Base-by-base conservation (phyloP, 2,329 filamentous ascomycete species). In the Aphanocladium album region DNA sequence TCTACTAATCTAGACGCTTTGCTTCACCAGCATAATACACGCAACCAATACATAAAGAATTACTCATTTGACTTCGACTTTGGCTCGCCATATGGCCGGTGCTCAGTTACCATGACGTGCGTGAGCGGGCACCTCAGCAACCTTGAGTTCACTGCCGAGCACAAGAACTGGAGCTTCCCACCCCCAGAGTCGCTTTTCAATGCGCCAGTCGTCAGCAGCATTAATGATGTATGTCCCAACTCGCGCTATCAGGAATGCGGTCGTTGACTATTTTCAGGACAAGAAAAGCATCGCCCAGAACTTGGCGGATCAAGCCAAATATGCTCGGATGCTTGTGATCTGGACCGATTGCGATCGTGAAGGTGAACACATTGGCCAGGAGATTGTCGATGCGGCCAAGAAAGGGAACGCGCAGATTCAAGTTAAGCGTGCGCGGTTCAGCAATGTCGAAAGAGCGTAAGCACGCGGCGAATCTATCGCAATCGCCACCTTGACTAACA, bases 271-370 rank as follows among this genome's bases (percentile, higher is more conserved):
- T 14, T 27, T 11, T 33, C 65, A 93, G 85, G 88, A 93, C 69
- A 96, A 93, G 70, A 87, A 87, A 68, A 77, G 82, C 1, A 89
- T 99, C 64, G 92, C 93, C 11, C 82, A 87, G 35, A 99, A 99
- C 70, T 95, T 99, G 68, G 84, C 88, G 66, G 78, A 83, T 1
- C 88, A 96, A 73, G 93, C 95, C 19, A 83, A 83, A 62, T 83
- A 83, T 70, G 82, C 87, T n/a, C 83, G 81, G 60, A 85, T 88
- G 14, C 80, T 99, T 35, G 93, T 96, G 73, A 97, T 99, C 67
- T 99, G 95, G 95, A 99, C 95, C 0, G 95, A 99, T 81, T 98
- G 95, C 74, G 95, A 99, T 79, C 87, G 93, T 60, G 95, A 99
- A 80, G 95, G 95, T 39, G 95, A 99, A 73, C 90, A 98, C 71